Evolutionary conservation across 768 basidiomycete genomes (phyloP), one percentile per base, ranked within the genome.

Genomic region (Crucibulum laeve): DNA sequence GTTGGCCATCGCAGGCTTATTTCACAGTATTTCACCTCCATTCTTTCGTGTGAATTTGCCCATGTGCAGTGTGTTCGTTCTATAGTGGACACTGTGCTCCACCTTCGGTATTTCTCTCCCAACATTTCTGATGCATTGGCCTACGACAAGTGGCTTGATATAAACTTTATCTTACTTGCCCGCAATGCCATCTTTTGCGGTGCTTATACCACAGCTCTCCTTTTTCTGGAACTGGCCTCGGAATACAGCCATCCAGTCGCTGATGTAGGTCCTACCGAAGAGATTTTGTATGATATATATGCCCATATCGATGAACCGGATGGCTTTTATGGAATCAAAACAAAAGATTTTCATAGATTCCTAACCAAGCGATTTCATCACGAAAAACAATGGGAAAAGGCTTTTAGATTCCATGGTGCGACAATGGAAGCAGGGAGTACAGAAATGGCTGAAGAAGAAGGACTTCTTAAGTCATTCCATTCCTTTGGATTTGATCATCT

Each of bases 271-370:
- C 60, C 64, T 13, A 65, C 73, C 1, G 88, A 91, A 51, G 69
- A 86, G 45, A 71, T 94, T 19, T 67, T 98, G 17, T 97, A 92
- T 66, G 85, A 87, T 39, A 91, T 98, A 39, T 99, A 98, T 56
- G 82, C 83, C 42, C 87, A 92, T 53, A 92, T 99, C 47, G 94
- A 96, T 55, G 96, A 99, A 59, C 94, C 94, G 0, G 96, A 99
- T 54, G 93, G 96, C 1, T 99, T 99, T 60, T 99, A 99, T 61
- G 92, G 92, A 4, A 92, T 98, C 46, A 74, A 84, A 48, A 82
- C 86, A 5, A 63, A 73, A 24, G 82, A 98, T 56, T 75, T 89
- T n/a, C 76, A 80, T 19, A 74, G 78, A 34, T 87, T 93, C 44
- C 74, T 99, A 25, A 71, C 93, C 40, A 85, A 82, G 49, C 80